These are phyloP conservation scores for Suillus weaverae DNA, from an alignment of 768 basidiomycete genomes.

Conservation along the genomic window DNA sequence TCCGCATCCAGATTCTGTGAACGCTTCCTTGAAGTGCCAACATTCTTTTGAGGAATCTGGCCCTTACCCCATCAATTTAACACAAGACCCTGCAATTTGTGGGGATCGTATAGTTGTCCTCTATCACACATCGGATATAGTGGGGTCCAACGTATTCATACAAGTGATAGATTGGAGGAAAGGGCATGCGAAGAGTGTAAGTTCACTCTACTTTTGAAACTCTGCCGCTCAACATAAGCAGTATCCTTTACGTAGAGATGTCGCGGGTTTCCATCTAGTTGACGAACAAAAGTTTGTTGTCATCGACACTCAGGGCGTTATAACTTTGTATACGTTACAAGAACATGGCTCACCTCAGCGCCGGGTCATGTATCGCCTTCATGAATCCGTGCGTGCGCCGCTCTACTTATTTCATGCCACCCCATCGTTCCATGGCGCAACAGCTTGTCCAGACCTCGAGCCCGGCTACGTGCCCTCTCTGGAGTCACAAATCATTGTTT, in stretches of 20 bases:
- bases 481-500: not conserved
- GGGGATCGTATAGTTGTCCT: not conserved
- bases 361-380: not conserved
- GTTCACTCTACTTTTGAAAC: not conserved
- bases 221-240: not conserved
- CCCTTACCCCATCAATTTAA: not conserved
- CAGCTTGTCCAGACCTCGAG: not conserved
- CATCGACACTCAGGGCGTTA: not conserved
- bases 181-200: not conserved
- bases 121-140: not conserved
- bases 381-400: not conserved
- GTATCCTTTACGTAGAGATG: not conserved
- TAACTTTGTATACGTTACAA: not conserved
- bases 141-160: not conserved
- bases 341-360: not conserved
- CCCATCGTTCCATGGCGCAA: not conserved
- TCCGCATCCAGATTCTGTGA: not conserved
- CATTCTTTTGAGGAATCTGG: not conserved
- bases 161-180: conserved; percentile 2
- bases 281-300: not conserved
- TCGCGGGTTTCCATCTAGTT: not conserved
- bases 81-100: not conserved
- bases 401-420: not conserved
- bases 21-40: not conserved
- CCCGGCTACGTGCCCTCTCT: not conserved